Base-by-base conservation (phyloP, 2,329 filamentous ascomycete species). In the Cladosporium phlei region DNA sequence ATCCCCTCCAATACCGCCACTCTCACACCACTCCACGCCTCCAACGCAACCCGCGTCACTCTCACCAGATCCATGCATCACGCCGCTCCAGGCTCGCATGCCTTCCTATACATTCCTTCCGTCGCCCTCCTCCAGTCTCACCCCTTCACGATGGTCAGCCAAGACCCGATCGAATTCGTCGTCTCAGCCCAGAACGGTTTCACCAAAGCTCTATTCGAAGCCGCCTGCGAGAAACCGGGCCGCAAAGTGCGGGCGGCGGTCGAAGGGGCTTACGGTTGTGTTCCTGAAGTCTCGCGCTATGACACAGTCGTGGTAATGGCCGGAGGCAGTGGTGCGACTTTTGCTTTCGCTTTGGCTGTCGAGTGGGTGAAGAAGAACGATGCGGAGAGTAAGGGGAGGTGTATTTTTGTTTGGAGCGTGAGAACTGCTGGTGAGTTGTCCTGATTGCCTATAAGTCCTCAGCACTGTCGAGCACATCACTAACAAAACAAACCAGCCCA, bases 321-420 rank as follows among this genome's bases (percentile, higher is more conserved):
- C n/a, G 79, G 79, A 10, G 77, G 76, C 16, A 80, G 76, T 40
- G 80, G 80, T 1, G 74, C 73, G 12, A 78, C 77, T 0, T 82
- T 78, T 52, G 77, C 73, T 0, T 59, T 79, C 17, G 77, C 78
- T 2, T 59, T 79, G 9, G 76, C 80, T 38, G 64, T 81, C 17
- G 63, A 79, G 2, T 66, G 69, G 52, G 45, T 48, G 53, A 30
- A 52, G 45, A 27, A 32, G 34, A 54, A 68, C n/a, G 8, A 51
- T 39, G 63, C 64, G 12, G 57, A 64, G 4, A 71, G 69, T 5
- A 77, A 74, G 0, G 69, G 74, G 34, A 67, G 69, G 29, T 64
- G 80, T 22, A 72, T 72, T 1, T 79, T 59, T 17, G 47, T 56
- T 12, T 59, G 57, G 57, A 43, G 43, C n/a, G 49, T 59, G 3